These are phyloP conservation scores for Syzygium syzygioides DNA, from an alignment of 441 rosid genomes.

Conservation along the genomic window DNA sequence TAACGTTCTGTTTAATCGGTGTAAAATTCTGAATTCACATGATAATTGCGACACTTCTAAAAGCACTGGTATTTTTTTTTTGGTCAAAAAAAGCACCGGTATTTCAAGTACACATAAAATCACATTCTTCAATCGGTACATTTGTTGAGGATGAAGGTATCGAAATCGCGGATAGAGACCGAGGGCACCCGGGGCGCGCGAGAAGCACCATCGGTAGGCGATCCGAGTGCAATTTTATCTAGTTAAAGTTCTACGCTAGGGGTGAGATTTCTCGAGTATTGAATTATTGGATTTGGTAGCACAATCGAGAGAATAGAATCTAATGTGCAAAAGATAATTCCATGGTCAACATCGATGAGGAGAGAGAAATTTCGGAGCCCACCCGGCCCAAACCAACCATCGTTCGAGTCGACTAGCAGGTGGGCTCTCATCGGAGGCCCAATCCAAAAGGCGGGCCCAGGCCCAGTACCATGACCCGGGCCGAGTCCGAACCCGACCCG, in stretches of 20 bases:
- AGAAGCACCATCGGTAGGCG: not conserved
- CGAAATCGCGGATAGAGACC: not conserved
- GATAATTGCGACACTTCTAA: not conserved
- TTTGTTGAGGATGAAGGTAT: not conserved
- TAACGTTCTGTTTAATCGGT: accelerated
- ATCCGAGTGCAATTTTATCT: not conserved
- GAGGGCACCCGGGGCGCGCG: not conserved
- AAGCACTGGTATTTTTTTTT: too few relatives aligned
- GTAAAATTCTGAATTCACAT: not conserved
- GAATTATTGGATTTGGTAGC: not conserved
- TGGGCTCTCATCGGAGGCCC: not conserved
- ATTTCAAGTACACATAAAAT: not conserved
- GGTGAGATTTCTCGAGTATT: not conserved
- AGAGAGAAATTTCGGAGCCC: not conserved
- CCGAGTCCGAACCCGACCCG: not conserved
- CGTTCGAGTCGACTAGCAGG: not conserved
- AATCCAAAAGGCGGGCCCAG: not conserved
- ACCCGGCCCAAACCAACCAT: not conserved
- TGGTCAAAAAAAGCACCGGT: not conserved
- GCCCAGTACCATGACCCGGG: not conserved
- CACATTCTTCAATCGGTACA: not conserved
- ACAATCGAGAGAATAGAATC: not conserved
- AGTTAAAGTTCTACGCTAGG: not conserved
- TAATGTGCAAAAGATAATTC: not conserved
- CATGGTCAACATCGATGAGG: not conserved